Base-by-base conservation (phyloP, 2,329 filamentous ascomycete genomes). In the Beauveria sp. region DNA sequence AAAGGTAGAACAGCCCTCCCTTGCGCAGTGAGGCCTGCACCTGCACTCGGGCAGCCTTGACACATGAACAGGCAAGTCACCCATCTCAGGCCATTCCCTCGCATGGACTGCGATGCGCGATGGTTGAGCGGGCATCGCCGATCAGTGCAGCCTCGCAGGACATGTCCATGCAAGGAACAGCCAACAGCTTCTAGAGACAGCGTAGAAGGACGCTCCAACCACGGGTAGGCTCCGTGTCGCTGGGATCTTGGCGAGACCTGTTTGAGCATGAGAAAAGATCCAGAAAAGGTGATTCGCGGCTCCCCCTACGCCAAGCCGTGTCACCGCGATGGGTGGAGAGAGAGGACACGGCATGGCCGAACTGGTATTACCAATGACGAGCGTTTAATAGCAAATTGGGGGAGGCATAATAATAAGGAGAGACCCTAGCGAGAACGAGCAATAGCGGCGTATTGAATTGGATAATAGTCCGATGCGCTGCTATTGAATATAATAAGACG, bases 131-230 rank as follows among this genome's bases (percentile, higher is more conserved):
- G 5, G 20, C 44, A 41, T 22, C 40, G 22, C 40, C 52, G 24
- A 44, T 30, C n/a, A 8, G 22, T 52, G 20, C 48, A 48, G 56
- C 56, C 40, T 59, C 56, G n/a, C 30, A 46, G 12, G 47, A n/a
- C 24, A 50, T 6, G 26, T 47, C 22, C 28, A 34, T 55, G 22
- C 50, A 34, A 43, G 22, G 9, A 44, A 60, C 26, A 16, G 22
- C 59, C 55, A 44, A 60, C 26, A 16, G 22, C 59, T 61, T 61
- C 59, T 43, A 55, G 59, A 61, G 51, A 28, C 26, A 34, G n/a
- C 26, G 28, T 61, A 22, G 59, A 61, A 61, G 59, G 51, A 51
- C 47, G 37, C 47, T 44, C 14, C 8, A 44, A 37, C 47, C 47
- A 51, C 4, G 5, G 22, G 24, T 44, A 18, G 9, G 56, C 37